These are phyloP conservation scores for Puccinia triticina DNA, from an alignment of 1,284 basidiomycete genomes.

Conservation along the genomic window DNA sequence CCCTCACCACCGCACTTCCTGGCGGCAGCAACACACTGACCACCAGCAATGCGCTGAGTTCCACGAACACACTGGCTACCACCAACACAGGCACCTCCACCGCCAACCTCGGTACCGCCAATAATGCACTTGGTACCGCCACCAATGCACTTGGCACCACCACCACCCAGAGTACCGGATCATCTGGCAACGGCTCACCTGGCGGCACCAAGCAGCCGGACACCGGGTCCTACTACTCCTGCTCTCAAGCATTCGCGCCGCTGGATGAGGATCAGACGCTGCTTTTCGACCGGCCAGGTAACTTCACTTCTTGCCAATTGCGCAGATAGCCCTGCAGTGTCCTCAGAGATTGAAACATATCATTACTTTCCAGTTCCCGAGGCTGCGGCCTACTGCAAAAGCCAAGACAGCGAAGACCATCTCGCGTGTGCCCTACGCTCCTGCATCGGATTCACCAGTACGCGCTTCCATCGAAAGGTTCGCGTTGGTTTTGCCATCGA, in stretches of 20 bases:
- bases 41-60: too few relatives aligned
- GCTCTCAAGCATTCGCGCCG: conserved; percentile 6
- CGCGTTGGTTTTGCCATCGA: not conserved
- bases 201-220: too few relatives aligned
- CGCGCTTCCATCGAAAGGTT: not conserved
- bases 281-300: conserved; percentile 7
- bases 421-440: not conserved
- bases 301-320: not conserved
- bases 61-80: too few relatives aligned
- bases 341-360: not conserved
- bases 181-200: too few relatives aligned
- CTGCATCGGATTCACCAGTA: not conserved
- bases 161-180: too few relatives aligned
- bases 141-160: too few relatives aligned
- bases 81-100: too few relatives aligned
- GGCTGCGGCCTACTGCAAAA: not conserved
- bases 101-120: too few relatives aligned
- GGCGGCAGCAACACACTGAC: too few relatives aligned
- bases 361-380: not conserved
- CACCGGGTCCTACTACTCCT: not conserved
- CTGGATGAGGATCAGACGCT: conserved; percentile 3
- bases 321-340: not conserved
- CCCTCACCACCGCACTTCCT: too few relatives aligned
- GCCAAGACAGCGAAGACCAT: not conserved
- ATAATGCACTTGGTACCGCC: too few relatives aligned